Percentiles rank a stretch among this genome's conserved stretches.
Conservation (phyloP, 169 alveolate species). For the Blepharisma undulans region DNA sequence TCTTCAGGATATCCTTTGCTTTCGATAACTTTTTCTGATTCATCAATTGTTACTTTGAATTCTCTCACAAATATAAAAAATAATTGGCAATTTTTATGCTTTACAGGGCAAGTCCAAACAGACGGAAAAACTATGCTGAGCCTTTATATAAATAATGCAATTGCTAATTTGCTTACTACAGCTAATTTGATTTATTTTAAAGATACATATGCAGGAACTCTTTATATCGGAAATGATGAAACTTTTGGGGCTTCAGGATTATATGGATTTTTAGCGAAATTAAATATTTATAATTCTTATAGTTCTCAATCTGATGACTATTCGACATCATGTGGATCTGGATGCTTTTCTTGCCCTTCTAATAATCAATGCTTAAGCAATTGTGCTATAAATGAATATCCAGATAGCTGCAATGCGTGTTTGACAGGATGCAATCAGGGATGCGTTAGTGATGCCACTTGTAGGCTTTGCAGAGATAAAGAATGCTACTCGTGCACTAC, state of each 20-base stretch:
- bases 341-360: neutral
- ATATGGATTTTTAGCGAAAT: neutral
- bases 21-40: neutral
- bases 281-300: neutral
- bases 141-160: neutral
- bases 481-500: neutral
- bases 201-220: neutral
- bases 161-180: neutral
- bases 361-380: neutral
- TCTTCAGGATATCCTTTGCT: neutral
- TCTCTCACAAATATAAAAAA: neutral
- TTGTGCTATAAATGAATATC: neutral
- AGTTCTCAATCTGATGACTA: neutral
- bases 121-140: neutral
- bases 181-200: neutral
- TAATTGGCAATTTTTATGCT: neutral
- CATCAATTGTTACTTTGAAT: neutral
- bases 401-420: neutral
- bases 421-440: neutral
- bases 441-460: neutral
- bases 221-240: neutral
- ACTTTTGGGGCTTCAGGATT: neutral
- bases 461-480: neutral
- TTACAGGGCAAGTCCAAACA: neutral
- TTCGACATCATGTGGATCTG: neutral